Percentiles rank a stretch among this genome's conserved stretches.
These are phyloP conservation scores for Biancaea sappan DNA, from an alignment of 306 rosid genomes.

Conservation along the genomic window DNA sequence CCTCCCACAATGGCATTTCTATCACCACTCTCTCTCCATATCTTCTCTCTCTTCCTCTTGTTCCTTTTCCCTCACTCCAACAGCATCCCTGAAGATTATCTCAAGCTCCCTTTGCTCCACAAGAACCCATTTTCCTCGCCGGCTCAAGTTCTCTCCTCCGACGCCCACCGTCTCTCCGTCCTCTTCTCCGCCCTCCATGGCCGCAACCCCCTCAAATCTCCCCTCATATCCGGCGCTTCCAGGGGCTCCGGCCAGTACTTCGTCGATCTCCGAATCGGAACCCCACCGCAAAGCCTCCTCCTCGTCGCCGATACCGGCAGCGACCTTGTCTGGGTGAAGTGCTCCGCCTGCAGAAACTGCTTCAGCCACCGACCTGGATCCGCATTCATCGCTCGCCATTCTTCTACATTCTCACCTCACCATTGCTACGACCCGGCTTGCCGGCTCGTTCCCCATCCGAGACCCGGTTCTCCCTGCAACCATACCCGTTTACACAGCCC, in stretches of 20 bases:
- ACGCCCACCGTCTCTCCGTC: slow-evolving; percentile 58
- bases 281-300: slow-evolving; percentile 70
- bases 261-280: slow-evolving; percentile 59
- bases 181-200: slow-evolving; percentile 42
- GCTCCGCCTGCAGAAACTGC: slow-evolving; percentile 68
- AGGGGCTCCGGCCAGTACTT: slow-evolving; percentile 82
- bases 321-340: slow-evolving; percentile 78
- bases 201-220: slow-evolving; percentile 32
- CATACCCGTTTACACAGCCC: slow-evolving; percentile 60
- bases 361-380: slow-evolving; percentile 43
- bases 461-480: slow-evolving; percentile 38
- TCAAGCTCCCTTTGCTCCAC: slow-evolving; percentile 60
- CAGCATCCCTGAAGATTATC: slow-evolving; percentile 13
- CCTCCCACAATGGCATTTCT: slow-evolving; percentile 39
- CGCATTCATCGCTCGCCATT: slow-evolving; percentile 63
- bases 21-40: not conserved
- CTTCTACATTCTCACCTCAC: slow-evolving; percentile 57
- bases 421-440: slow-evolving; percentile 67
- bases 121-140: slow-evolving; percentile 43
- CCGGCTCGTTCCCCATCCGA: slow-evolving; percentile 54
- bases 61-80: slow-evolving; percentile 23
- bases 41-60: slow-evolving; percentile 24
- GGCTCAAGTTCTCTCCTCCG: slow-evolving; percentile 48
- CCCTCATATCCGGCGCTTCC: slow-evolving; percentile 67
- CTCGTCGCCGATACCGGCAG: slow-evolving; percentile 80